Base-by-base conservation (phyloP, 2,329 filamentous ascomycete species). In the Dissoconium aciculare region DNA sequence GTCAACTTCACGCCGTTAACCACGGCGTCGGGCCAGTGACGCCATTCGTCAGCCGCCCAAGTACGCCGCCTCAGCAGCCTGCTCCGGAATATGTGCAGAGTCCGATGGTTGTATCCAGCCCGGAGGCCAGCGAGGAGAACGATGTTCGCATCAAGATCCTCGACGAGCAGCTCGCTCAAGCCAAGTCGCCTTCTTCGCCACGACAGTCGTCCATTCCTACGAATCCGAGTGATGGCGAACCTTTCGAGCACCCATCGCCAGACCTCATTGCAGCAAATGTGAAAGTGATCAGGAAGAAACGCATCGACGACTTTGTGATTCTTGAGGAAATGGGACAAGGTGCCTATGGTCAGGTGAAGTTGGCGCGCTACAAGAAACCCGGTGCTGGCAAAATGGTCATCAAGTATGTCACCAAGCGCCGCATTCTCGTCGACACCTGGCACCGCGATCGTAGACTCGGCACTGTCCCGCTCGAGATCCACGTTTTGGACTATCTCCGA, bases 241-340 rank as follows among this genome's bases (percentile, higher is more conserved):
- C 15, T 51, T 63, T 43, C 31, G 53, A 55, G 36, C 53, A 55
- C 38, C 51, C 53, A 3, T 50, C 52, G 3, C 52, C 52, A 11
- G 51, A 52, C 24, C 41, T 53, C 26, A 37, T 53, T 17, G 42
- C 42, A 16, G 47, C 49, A 4, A 47, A 47, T 23, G 43, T 36
- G 28, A 46, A 46, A 24, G 29, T 44, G 3, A 48, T 52, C 30
- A 49, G 45, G 27, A 94, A 91, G 59, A 89, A 89, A 56, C 75
- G 71, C 1, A 95, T 98, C 41, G 67, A 78, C 31, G 84, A 94
- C 52, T 98, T 93, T 53, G 67, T 76, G 25, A 87, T 98, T 37
- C 63, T 98, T 9, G 89, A 98, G 57, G 89, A 98, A 37, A 95
- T 98, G 87, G 89, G 89, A 4, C 84, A 94, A 58, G 89, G 89